phyloP scores from a whole-genome alignment of 75 land plant species.

The Sequoia sempervirens region DNA sequence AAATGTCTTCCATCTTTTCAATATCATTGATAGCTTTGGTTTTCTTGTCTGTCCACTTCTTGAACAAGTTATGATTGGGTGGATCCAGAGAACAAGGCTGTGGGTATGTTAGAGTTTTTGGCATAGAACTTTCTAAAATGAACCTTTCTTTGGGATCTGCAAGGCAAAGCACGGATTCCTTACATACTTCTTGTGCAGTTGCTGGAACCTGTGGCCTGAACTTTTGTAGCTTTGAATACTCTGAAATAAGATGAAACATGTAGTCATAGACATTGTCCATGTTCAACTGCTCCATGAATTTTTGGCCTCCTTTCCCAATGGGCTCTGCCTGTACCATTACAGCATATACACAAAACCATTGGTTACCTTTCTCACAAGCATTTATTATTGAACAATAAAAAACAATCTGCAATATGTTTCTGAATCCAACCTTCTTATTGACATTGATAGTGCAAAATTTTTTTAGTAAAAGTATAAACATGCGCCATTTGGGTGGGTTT shows the following conservation, averaged over 20 bases:
- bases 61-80: conserved; percentile 4
- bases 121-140: conserved; percentile 13
- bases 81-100: conserved; percentile 18
- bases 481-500: neutral
- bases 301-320: conserved; percentile 61
- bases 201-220: conserved; percentile 53
- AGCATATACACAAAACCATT: neutral
- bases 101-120: conserved; percentile 1
- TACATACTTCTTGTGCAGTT: conserved; percentile 29
- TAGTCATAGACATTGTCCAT: conserved; percentile 72
- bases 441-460: neutral
- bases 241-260: conserved; percentile 67
- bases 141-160: conserved; percentile 15
- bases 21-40: conserved; percentile 1
- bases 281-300: conserved; percentile 46
- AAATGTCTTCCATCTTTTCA: conserved; percentile 4
- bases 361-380: neutral
- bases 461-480: neutral
- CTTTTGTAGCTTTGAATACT: conserved; percentile 72
- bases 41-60: conserved; percentile 5
- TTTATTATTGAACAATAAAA: neutral
- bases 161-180: conserved; percentile 25
- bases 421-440: neutral
- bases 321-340: conserved; percentile 47
- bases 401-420: neutral